A percentile compares a stretch with the other conserved stretches of the same genome.
Evolutionary conservation across 1,139 yeast species (phyloP).

Genomic region (Pichia sp.): DNA sequence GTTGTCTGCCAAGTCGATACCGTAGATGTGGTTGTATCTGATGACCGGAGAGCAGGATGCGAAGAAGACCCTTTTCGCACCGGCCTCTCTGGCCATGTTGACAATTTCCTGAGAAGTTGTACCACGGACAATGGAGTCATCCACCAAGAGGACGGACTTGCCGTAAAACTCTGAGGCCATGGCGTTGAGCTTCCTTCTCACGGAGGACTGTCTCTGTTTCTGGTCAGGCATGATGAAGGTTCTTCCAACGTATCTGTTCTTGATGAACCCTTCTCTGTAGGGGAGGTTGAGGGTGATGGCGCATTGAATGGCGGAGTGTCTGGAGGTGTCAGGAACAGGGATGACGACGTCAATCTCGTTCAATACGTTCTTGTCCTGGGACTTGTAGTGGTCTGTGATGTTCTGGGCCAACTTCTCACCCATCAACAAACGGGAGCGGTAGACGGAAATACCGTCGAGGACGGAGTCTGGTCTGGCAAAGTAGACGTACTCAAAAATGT

Average conservation of each 20-base stretch:
- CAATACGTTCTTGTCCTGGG: slow-evolving; percentile 40
- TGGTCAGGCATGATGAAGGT: slow-evolving; percentile 99
- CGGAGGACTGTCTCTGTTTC: slow-evolving; percentile 88
- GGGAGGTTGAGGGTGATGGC: slow-evolving; percentile 77
- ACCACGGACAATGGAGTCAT: slow-evolving; percentile 96
- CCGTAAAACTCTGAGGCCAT: slow-evolving; percentile 90
- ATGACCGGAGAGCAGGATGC: slow-evolving; percentile 98
- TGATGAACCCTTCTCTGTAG: slow-evolving; percentile 95
- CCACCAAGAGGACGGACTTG: slow-evolving; percentile 85
- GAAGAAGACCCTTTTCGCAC: slow-evolving; percentile 87
- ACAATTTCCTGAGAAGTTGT: slow-evolving; percentile 96
- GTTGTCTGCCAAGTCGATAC: slow-evolving; percentile 94
- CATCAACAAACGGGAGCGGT: slow-evolving; percentile 90
- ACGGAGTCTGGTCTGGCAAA: slow-evolving; percentile 98
- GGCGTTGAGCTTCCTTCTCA: slow-evolving; percentile 90
- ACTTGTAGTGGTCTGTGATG: slow-evolving; percentile 50
- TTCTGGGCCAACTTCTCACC: slow-evolving; percentile 82
- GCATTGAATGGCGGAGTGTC: slow-evolving; percentile 91
- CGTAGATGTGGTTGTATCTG: slow-evolving; percentile 91
- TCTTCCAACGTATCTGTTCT: slow-evolving; percentile 94
- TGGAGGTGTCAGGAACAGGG: slow-evolving; percentile 96
- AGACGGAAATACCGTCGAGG: slow-evolving; percentile 90
- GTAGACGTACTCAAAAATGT: slow-evolving; percentile 93
- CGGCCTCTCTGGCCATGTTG: slow-evolving; percentile 96
- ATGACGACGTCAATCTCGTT: slow-evolving; percentile 85